Conservation (phyloP, 768 basidiomycete genomes). For the Lyophyllum shimeji region DNA sequence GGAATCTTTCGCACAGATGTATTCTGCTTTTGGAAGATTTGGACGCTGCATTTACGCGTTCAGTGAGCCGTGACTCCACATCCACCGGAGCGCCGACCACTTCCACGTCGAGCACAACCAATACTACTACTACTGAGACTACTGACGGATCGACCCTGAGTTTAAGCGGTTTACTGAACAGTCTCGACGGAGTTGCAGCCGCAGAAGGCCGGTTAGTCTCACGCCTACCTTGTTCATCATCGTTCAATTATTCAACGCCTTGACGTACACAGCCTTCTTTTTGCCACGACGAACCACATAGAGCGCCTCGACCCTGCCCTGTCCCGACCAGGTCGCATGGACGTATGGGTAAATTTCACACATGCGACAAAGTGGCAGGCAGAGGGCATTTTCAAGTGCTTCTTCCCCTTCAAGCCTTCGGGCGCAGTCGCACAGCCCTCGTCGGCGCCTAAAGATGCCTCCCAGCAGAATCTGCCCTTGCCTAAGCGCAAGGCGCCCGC, state of each 20-base stretch:
- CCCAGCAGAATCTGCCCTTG: conserved; percentile 65
- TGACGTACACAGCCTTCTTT: conserved; percentile 58
- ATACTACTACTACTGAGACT: conserved; percentile 41
- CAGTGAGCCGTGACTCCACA: conserved; percentile 75
- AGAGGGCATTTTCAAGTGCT: conserved; percentile 91
- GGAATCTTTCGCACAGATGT: conserved; percentile 52
- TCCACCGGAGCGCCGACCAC: conserved; percentile 75
- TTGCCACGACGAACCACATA: conserved; percentile 93
- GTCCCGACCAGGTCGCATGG: conserved; percentile 87
- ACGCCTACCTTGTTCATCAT: conserved; percentile 1
- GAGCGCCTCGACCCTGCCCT: conserved; percentile 90
- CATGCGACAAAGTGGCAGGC: conserved; percentile 93
- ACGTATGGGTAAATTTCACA: conserved; percentile 90
- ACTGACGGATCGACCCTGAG: conserved; percentile 82
- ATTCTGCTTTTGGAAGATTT: conserved; percentile 93
- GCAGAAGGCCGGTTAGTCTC: conserved; percentile 77
- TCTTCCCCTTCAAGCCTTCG: conserved; percentile 73
- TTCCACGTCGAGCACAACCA: conserved; percentile 39
- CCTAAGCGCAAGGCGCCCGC: conserved; percentile 61
- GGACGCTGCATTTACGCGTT: conserved; percentile 88
- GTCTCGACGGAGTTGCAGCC: conserved; percentile 82
- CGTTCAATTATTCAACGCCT: conserved; percentile 11
- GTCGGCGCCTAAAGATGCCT: conserved; percentile 40
- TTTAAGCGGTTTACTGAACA: conserved; percentile 83
- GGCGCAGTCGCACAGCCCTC: conserved; percentile 15